Base-by-base conservation (phyloP, 176 grass and related monocot genomes). In the Saccharum spontaneum region DNA sequence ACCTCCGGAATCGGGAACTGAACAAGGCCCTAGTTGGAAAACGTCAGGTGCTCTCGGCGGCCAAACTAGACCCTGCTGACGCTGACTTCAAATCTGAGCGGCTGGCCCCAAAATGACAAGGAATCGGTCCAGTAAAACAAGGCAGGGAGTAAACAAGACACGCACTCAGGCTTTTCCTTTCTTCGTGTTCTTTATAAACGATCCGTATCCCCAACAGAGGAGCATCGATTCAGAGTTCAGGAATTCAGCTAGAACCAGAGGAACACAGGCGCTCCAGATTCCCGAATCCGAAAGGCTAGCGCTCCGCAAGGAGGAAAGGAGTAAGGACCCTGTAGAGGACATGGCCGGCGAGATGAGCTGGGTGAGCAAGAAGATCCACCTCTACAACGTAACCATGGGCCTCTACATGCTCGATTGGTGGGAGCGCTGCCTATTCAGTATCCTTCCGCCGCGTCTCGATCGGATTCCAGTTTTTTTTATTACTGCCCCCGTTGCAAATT, bases 381-480 rank as follows among this genome's bases (percentile, higher is more conserved):
- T 90, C 75, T 90, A 87, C 84, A 90, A 90, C 68, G 89, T 90
- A 67, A 90, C 89, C 67, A 87, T 90, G 89, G 89, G 89, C 22
- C 89, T 90, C 16, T 90, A 90, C 84, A 87, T 90, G 89, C 84
- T 90, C 75, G 89, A 90, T 80, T 90, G 89, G 89, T 90, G 89
- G 89, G 89, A 90, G 84, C 89, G 80, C 31, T 87, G 76, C 80
- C 80, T 90, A 77, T 90, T 90, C 84, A 90, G 89, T 87, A 90
- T 90, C 89, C 89, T 90, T 79, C 0, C 4, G 44, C 54, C 68
- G 18, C 36, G 44, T 37, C 16, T 69, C 10, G 18, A 52, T 38
- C 69, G 8, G 1, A 30, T 87, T 69, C 28, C n/a, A n/a, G 6
- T 11, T 31, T 26, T 26, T 1, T 12, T 24, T 62, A 24, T 26